Conservation (phyloP, 139 green algal species). For the Chlamydomonas schloesseri region DNA sequence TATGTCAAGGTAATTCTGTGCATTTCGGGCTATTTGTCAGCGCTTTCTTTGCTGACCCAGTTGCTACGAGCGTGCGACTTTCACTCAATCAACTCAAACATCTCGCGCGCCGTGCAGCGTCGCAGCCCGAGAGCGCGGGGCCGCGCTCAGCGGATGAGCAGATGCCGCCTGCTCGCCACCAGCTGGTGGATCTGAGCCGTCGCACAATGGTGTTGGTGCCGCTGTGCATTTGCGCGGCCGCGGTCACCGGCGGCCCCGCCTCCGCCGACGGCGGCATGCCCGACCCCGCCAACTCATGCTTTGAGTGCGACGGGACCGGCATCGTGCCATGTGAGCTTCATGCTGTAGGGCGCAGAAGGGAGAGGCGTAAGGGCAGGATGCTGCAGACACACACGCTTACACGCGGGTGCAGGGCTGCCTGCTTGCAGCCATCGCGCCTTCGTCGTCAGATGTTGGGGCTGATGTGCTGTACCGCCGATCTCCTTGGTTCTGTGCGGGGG, state of each 20-base stretch:
- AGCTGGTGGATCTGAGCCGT: conserved; percentile 59
- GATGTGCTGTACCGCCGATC: too few species aligned
- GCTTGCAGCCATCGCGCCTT: too few species aligned
- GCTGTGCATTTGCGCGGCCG: conserved; percentile 36
- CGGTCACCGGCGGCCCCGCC: not conserved
- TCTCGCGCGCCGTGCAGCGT: not conserved
- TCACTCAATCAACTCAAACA: too few species aligned
- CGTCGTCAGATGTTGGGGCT: too few species aligned
- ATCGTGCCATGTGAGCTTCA: conserved; percentile 76
- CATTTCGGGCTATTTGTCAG: not conserved
- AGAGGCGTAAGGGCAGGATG: too few species aligned
- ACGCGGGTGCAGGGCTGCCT: too few species aligned
- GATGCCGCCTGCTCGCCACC: not conserved
- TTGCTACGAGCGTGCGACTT: too few species aligned
- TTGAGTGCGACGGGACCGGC: conserved; percentile 87
- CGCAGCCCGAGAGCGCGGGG: not conserved
- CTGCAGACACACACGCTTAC: too few species aligned
- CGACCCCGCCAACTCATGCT: conserved; percentile 65
- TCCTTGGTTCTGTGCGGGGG: too few species aligned
- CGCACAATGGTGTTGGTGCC: conserved; percentile 57
- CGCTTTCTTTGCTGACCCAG: too few species aligned
- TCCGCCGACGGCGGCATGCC: conserved; percentile 18
- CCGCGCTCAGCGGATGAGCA: not conserved
- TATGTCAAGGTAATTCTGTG: conserved; percentile 41
- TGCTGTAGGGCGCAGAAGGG: too few species aligned